Base-by-base conservation (phyloP, 73 alveolate genomes). In the Symbiodinium pilosum region DNA sequence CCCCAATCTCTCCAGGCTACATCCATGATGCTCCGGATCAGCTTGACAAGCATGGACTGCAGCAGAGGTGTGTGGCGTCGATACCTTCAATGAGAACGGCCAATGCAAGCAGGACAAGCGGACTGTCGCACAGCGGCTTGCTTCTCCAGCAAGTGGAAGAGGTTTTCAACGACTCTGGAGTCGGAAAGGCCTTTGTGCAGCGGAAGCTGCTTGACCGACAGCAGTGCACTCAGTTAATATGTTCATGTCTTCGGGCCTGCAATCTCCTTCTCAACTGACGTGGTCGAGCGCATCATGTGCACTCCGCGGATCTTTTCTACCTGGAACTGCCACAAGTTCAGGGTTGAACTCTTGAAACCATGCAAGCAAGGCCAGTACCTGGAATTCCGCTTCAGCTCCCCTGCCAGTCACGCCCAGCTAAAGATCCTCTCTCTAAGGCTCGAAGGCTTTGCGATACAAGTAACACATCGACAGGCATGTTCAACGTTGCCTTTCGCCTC, bases 121-220 rank as follows among this genome's bases (percentile, higher is more conserved):
- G 38, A 39, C 39, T 30, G 40, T 40, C 2, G 20, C 34, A 4
- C 34, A 32, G 14, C 26, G 41, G 39, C 86, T 20, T 9, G 39
- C 98, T 93, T 93, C 68, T 93, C 98, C 83, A 93, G 11, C 93
- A 93, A 21, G 68, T 93, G 92, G 84, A 93, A 93, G 93, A 93
- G 41, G 20, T 93, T 93, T 77, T 93, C 85, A 43, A 93, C 88
- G 43, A 93, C 98, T 34, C 98, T 73, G 9, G 98, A 73, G 73
- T 93, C 98, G 9, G 91, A 32, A 20, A 93, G 64, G 44, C 98
- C 92, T 93, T 36, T 73, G 8, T n/a, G 11, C 28, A n/a, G 85
- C 42, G 12, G 32, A 73, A 34, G 43, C n/a, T 2, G 85, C 44
- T 16, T 3, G 7, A 34, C 34, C 9, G 38, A 18, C 38, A 64